Percentiles rank a stretch among this genome's conserved stretches.
phyloP scores from a whole-genome alignment of 1,284 basidiomycete species.

The Puccinia horiana region DNA sequence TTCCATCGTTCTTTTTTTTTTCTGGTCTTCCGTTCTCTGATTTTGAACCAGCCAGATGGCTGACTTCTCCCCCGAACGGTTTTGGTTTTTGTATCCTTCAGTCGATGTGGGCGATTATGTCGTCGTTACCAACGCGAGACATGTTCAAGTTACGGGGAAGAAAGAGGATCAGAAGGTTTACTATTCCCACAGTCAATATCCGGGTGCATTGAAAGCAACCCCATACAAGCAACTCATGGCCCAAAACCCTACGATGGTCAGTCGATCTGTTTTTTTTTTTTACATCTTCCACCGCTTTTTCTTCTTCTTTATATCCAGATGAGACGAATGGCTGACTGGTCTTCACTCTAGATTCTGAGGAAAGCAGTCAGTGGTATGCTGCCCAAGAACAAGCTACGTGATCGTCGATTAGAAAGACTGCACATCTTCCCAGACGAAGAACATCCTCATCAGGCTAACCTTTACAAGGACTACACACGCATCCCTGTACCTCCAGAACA shows the following conservation, averaged over 20 bases:
- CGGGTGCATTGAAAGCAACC: conserved; percentile 89
- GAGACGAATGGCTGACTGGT: neutral
- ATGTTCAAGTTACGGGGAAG: conserved; percentile 82
- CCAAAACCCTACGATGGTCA: conserved; percentile 85
- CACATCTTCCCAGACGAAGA: conserved; percentile 71
- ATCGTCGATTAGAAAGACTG: conserved; percentile 77
- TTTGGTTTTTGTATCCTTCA: neutral
- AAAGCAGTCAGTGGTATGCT: conserved; percentile 94
- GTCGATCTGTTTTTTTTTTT: conserved; percentile 55
- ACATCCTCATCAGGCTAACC: conserved; percentile 58
- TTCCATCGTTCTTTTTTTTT: neutral
- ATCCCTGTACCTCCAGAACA: neutral
- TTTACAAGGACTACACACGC: conserved; percentile 46
- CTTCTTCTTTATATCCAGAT: neutral
- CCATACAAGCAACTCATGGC: conserved; percentile 78
- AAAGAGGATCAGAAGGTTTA: conserved; percentile 87
- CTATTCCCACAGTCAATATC: conserved; percentile 86
- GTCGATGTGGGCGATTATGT: conserved; percentile 94
- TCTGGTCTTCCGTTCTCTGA: neutral
- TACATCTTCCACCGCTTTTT: neutral
- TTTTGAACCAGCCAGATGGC: neutral
- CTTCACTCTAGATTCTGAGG: conserved; percentile 74
- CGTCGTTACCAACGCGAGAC: conserved; percentile 84
- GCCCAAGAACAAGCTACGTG: conserved; percentile 89
- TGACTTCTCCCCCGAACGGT: neutral